phyloP scores from a whole-genome alignment of 306 rosid species.

The Lupinus albus region DNA sequence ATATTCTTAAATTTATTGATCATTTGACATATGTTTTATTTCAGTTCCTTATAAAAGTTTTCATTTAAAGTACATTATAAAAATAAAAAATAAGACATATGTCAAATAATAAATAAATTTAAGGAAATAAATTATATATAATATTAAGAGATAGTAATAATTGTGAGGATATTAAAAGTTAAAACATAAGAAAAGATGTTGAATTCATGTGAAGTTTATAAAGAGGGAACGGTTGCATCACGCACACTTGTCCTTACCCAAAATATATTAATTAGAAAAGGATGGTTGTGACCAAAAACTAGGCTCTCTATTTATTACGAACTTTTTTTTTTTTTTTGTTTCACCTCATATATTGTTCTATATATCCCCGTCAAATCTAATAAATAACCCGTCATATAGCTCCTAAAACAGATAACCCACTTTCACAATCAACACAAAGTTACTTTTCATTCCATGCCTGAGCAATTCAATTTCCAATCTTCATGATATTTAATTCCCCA shows the following conservation, averaged over 20 bases:
- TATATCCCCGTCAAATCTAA: neutral
- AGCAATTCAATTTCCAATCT: constrained; percentile 5
- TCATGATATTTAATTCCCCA: neutral
- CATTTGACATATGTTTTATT: too few relatives aligned
- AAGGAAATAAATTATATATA: too few relatives aligned
- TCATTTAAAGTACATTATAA: too few relatives aligned
- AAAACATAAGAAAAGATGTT: constrained; percentile 23
- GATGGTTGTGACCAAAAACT: constrained; percentile 33
- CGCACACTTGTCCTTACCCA: constrained; percentile 40
- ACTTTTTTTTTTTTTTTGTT: constrained; percentile 22
- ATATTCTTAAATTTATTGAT: too few relatives aligned
- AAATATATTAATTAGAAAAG: constrained; percentile 38
- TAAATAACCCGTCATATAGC: constrained; percentile 31
- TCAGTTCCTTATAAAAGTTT: too few relatives aligned
- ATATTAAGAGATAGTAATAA: too few relatives aligned
- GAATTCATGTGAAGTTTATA: constrained; percentile 57
- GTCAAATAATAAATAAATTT: too few relatives aligned
- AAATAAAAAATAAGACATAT: too few relatives aligned
- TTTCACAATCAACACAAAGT: neutral
- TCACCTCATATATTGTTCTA: neutral
- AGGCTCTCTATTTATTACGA: constrained; percentile 42
- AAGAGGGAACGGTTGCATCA: constrained; percentile 55
- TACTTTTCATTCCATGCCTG: neutral
- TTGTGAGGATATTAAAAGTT: neutral
- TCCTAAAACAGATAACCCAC: constrained; percentile 12